These are phyloP conservation scores for Apophysomyces variabilis DNA, from an alignment of 371 early-diverging fungal genomes.

Conservation along the genomic window DNA sequence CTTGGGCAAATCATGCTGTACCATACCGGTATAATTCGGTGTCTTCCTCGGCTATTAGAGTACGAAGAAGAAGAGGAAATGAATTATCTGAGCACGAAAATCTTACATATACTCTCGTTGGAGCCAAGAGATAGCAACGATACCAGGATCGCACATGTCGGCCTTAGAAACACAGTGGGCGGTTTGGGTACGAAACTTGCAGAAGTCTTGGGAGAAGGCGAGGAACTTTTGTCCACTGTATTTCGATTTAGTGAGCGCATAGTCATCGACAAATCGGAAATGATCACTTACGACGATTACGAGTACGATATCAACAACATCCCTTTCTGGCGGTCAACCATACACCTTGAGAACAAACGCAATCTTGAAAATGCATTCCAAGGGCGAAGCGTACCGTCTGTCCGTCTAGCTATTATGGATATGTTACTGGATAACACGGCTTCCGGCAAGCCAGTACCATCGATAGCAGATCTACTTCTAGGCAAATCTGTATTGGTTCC, in stretches of 20 bases:
- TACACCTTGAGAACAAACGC: conserved; percentile 22
- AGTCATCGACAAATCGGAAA: background rate
- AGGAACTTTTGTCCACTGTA: conserved; percentile 65
- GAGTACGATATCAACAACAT: conserved; percentile 40
- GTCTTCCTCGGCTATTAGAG: conserved; percentile 72
- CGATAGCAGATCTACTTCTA: conserved; percentile 84
- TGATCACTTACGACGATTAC: conserved; percentile 27
- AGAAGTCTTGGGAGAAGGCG: conserved; percentile 63
- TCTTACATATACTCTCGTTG: conserved; percentile 65
- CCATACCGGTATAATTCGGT: conserved; percentile 66
- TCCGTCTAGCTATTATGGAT: conserved; percentile 73
- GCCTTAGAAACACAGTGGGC: conserved; percentile 32
- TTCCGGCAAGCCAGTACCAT: conserved; percentile 52
- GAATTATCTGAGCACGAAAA: conserved; percentile 66
- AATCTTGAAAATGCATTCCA: conserved; percentile 13
- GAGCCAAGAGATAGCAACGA: conserved; percentile 14
- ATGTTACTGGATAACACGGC: conserved; percentile 63
- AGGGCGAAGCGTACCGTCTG: conserved; percentile 19
- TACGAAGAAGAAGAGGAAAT: conserved; percentile 61
- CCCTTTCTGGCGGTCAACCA: conserved; percentile 38
- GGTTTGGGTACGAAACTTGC: conserved; percentile 72
- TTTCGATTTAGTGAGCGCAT: conserved; percentile 57
- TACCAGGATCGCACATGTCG: conserved; percentile 9
- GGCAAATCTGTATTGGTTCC: conserved; percentile 64
- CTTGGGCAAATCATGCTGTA: conserved; percentile 79